Base-by-base conservation (phyloP, 2,329 filamentous ascomycete species). In the Ophiocordyceps sinensis region DNA sequence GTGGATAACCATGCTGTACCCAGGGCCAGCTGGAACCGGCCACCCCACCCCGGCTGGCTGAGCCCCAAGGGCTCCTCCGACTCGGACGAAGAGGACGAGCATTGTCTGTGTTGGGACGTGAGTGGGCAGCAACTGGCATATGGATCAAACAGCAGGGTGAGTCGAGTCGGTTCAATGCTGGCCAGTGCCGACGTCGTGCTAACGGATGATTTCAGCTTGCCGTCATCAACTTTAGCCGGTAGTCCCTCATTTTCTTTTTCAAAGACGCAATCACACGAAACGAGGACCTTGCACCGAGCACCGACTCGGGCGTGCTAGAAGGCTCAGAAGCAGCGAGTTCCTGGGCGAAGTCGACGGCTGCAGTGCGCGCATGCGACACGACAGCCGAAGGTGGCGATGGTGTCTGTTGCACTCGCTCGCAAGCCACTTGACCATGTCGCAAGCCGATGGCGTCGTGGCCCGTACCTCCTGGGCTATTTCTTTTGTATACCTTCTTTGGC, bases 71-170 rank as follows among this genome's bases (percentile, higher is more conserved):
- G 64, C 37, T 67, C 65, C 30, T 62, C 65, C 7, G 70, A 72
- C 21, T 53, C 62, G 1, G 74, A 77, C 19, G 75, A 78, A 36
- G 75, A 78, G 47, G 71, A 77, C 37, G 70, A 73, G 45, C 72
- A 79, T 49, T 78, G 72, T 42, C 53, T 80, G 15, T 70, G 68
- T 47, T 81, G 77, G 77, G 75, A 80, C 56, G 63, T 69, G 5
- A 68, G 69, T 39, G 77, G 77, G 5, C 69, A 75, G 46, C 77
- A 73, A 49, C 60, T 81, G 43, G 76, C 76, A 0, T 80, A 79
- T 53, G 77, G 75, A 14, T 70, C 73, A 6, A 79, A 77, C 49
- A 79, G 70, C 49, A 63, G 71, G 53, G 75, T 79, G 66, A 56
- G 75, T 68, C 12, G 13, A n/a, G 19, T 34, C 21, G 36, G n/a